Evolutionary conservation across 116 monocot genomes (phyloP).

Genomic region (Posidonia oceanica): DNA sequence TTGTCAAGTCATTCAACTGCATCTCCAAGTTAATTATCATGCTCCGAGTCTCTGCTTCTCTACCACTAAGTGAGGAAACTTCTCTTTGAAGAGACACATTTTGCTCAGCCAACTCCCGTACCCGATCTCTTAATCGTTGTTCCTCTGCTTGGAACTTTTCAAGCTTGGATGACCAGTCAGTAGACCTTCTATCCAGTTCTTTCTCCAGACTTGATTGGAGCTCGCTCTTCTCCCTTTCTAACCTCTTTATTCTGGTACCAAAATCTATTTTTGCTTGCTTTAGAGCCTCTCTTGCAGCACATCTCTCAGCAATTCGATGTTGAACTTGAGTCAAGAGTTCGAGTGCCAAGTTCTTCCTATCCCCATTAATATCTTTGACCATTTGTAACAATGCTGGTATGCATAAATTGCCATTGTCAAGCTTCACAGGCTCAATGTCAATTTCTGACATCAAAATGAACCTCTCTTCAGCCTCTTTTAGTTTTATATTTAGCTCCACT

Average conservation of each 20-base stretch:
- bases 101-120: conserved; percentile 76
- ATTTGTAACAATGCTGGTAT: conserved; percentile 26
- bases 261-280: conserved; percentile 43
- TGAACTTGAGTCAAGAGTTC: conserved; percentile 63
- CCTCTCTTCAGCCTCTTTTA: conserved; percentile 46
- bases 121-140: conserved; percentile 57
- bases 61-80: conserved; percentile 45
- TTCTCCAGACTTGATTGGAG: conserved; percentile 57
- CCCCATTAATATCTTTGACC: conserved; percentile 31
- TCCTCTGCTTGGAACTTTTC: conserved; percentile 73
- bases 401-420: conserved; percentile 16
- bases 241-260: conserved; percentile 51
- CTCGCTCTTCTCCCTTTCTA: conserved; percentile 73
- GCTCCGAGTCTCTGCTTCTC: conserved; percentile 27
- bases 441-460: conserved; percentile 20
- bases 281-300: conserved; percentile 29
- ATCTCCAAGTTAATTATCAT: conserved; percentile 45
- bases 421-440: conserved; percentile 26
- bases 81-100: conserved; percentile 76
- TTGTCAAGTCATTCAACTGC: conserved; percentile 34
- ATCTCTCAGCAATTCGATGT: conserved; percentile 49
- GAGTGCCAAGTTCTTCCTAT: conserved; percentile 40
- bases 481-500: conserved; percentile 38
- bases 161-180: conserved; percentile 53
- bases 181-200: conserved; percentile 79